Evolutionary conservation across 345 rosid genomes (phyloP).

Genomic region (Hirschfeldia incana): DNA sequence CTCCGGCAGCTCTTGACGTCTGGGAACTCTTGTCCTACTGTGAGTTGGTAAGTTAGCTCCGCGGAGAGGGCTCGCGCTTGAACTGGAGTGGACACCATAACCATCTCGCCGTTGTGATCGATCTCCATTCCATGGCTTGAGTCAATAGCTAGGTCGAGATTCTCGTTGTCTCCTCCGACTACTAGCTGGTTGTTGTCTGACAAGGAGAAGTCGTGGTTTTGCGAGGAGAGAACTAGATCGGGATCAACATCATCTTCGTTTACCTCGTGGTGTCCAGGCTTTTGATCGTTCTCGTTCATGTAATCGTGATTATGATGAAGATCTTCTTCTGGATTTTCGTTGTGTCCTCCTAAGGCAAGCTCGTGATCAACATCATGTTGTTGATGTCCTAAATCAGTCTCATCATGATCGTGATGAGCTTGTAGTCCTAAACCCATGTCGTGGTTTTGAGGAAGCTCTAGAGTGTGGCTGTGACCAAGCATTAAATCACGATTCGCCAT

Average conservation of each 20-base stretch:
- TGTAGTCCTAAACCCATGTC: conserved; percentile 66
- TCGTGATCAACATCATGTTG: conserved; percentile 48
- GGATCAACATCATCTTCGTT: conserved; percentile 32
- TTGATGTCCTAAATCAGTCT: conserved; percentile 55
- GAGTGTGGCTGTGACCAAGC: conserved; percentile 62
- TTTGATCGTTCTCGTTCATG: conserved; percentile 52
- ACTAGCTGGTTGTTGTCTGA: conserved; percentile 38
- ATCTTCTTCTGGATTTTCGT: conserved; percentile 55
- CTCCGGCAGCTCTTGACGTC: conserved; percentile 95
- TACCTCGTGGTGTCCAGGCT: conserved; percentile 37
- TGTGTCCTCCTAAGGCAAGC: conserved; percentile 64
- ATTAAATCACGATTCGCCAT: conserved; percentile 87
- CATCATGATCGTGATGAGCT: conserved; percentile 26
- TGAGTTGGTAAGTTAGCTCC: conserved; percentile 55
- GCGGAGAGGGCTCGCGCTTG: conserved; percentile 65
- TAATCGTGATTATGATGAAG: conserved; percentile 44
- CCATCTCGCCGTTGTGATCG: conserved; percentile 67
- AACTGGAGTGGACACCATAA: conserved; percentile 49
- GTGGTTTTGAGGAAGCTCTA: conserved; percentile 66
- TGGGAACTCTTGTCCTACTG: conserved; percentile 96
- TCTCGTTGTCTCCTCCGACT: conserved; percentile 28
- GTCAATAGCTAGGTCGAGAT: conserved; percentile 59
- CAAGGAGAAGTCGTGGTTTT: conserved; percentile 47
- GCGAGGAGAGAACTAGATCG: background rate
- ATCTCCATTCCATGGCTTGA: conserved; percentile 69